Evolutionary conservation across 345 rosid species (phyloP).

Genomic region (Kernera saxatilis): DNA sequence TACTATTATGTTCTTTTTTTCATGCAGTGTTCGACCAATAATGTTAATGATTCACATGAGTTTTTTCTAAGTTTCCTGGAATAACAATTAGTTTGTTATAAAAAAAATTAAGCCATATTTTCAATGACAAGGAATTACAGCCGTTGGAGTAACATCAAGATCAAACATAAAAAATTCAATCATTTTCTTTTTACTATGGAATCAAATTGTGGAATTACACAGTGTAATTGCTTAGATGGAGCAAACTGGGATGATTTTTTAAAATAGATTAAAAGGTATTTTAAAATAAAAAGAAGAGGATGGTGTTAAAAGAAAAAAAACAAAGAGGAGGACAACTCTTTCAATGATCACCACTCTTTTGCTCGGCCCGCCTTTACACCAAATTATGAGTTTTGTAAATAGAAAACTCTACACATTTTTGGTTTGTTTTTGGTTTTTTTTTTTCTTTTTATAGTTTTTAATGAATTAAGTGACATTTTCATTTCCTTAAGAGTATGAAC

Average conservation of each 20-base stretch:
- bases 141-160: background rate
- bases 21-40: background rate
- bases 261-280: background rate
- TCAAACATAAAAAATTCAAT: background rate
- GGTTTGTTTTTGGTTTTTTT: too few relatives aligned
- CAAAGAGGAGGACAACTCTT: constrained; percentile 24
- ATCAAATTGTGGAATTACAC: background rate
- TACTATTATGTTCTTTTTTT: background rate
- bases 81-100: background rate
- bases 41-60: background rate
- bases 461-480: too few relatives aligned
- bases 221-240: background rate
- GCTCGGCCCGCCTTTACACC: constrained; percentile 22
- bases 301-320: too few relatives aligned
- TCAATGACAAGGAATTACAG: background rate
- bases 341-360: constrained; percentile 59
- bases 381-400: background rate
- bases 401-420: background rate
- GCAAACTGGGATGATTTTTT: background rate
- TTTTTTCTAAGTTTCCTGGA: background rate
- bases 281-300: constrained; percentile 3
- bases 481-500: too few relatives aligned
- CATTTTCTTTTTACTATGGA: background rate
- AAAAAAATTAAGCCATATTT: background rate
- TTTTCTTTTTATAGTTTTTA: background rate